Evolutionary conservation across 805 yeast genomes (phyloP), one percentile per base, ranked within the genome.

Genomic region (Hanseniaspora thailandica): DNA sequence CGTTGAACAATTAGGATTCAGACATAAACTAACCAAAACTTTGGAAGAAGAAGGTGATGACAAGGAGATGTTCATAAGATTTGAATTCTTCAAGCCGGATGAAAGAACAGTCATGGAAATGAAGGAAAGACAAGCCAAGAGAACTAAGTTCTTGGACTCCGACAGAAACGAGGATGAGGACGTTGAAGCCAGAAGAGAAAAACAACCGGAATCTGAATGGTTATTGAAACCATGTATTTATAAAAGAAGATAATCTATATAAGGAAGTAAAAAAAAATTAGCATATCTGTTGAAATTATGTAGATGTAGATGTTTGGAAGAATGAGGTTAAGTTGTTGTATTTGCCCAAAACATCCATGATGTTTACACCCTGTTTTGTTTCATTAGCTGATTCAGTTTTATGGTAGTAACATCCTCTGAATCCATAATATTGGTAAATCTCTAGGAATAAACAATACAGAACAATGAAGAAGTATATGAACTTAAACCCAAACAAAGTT

Each of bases 221-320:
- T 70, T 90, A 55, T 73, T 93, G 59, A 93, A 90, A 66, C 98
- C 99, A 2, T 93, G 99, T 70, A 86, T 93, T 56, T 93, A 93
- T 68, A 93, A 93, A 64, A 62, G 36, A 45, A 45, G 46, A 41
- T 45, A 39, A 45, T 22, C 12, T 36, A 50, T 23, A 19, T 31
- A 30, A 6, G 7, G 9, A 15, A 5, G 8, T 15, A 34, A 34
- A 34, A 15, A 15, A 33, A 13, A 33, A 6, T 13, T 7, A 6
- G 15, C 12, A 15, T 15, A 33, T 15, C 6, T 33, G 17, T 10
- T 13, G 8, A 33, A 15, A 1, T 20, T 35, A 7, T 4, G 17
- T 15, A 26, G 8, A 35, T 35, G 20, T 17, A 33, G 25, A 17
- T 15, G 19, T 41, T 33, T 53, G 55, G 22, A 53, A 53, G 4